A percentile compares a stretch with the other conserved stretches of the same genome.
Conservation (phyloP, 83 land plant species). For the Thuja plicata region DNA sequence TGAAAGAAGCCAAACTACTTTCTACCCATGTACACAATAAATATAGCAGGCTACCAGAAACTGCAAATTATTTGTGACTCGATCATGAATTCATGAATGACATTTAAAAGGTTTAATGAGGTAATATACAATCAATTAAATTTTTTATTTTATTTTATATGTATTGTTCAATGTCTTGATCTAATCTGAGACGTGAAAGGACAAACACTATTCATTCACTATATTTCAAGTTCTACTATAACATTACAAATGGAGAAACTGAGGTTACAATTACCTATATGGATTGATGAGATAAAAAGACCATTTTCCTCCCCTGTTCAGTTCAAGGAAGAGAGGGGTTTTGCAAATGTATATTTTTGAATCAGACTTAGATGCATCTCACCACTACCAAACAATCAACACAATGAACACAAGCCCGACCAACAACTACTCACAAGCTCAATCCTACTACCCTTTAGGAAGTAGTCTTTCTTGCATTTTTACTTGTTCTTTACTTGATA, state of each 20-base stretch:
- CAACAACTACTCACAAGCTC: background rate
- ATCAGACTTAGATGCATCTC: background rate
- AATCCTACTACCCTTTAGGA: background rate
- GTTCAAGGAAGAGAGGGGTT: background rate
- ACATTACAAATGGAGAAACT: background rate
- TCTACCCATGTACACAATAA: background rate
- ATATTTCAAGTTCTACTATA: background rate
- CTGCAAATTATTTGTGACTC: background rate
- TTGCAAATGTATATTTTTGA: background rate
- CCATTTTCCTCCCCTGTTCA: background rate
- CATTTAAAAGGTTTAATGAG: background rate
- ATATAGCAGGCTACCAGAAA: slow-evolving; percentile 7
- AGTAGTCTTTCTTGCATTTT: too few relatives aligned
- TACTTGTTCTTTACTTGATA: too few relatives aligned
- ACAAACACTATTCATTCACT: background rate
- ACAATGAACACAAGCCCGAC: background rate
- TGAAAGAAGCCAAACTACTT: slow-evolving; percentile 1
- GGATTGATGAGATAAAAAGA: background rate
- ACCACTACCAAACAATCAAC: background rate
- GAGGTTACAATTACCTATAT: background rate
- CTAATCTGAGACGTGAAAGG: background rate
- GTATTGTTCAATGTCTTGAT: background rate
- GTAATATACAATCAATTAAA: background rate
- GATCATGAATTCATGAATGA: background rate
- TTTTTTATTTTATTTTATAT: background rate